These are phyloP conservation scores for Penicillium polonicum DNA, from an alignment of 2,329 filamentous ascomycete genomes.

Conservation along the genomic window DNA sequence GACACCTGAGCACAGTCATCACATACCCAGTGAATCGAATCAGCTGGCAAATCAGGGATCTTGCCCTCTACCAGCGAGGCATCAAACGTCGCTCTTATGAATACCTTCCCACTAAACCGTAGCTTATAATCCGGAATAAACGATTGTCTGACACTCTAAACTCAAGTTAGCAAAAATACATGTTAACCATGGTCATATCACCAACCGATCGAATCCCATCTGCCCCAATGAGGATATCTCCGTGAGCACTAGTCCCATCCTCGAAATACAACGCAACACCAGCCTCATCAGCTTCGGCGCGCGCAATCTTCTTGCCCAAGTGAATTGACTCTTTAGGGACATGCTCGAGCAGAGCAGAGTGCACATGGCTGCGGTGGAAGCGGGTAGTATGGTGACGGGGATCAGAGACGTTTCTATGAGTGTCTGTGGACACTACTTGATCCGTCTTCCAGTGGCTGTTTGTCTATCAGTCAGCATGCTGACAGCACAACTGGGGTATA, in stretches of 20 bases:
- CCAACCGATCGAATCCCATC: constrained; percentile 55
- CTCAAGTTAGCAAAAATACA: neutral
- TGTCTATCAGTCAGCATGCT: neutral
- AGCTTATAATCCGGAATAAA: constrained; percentile 46
- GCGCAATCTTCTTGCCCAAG: constrained; percentile 45
- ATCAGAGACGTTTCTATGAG: constrained; percentile 29
- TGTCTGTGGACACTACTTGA: constrained; percentile 48
- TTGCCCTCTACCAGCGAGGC: constrained; percentile 38
- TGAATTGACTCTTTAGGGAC: constrained; percentile 45
- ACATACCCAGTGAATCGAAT: constrained; percentile 44
- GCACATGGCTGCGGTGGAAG: constrained; percentile 52
- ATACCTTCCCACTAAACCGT: constrained; percentile 47
- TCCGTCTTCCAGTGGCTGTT: constrained; percentile 45
- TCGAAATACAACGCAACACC: constrained; percentile 45
- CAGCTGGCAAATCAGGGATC: constrained; percentile 41
- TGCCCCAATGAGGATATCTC: constrained; percentile 53
- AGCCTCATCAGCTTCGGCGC: constrained; percentile 34
- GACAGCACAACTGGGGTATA: neutral
- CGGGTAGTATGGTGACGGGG: constrained; percentile 45
- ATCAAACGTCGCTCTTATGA: constrained; percentile 49
- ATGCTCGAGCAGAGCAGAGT: constrained; percentile 49
- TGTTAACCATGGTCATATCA: constrained; percentile 15
- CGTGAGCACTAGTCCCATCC: constrained; percentile 47
- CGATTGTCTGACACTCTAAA: constrained; percentile 32
- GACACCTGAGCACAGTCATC: rapidly evolving